Conservation (phyloP, 805 yeast genomes). For the Wickerhamomyces alni region DNA sequence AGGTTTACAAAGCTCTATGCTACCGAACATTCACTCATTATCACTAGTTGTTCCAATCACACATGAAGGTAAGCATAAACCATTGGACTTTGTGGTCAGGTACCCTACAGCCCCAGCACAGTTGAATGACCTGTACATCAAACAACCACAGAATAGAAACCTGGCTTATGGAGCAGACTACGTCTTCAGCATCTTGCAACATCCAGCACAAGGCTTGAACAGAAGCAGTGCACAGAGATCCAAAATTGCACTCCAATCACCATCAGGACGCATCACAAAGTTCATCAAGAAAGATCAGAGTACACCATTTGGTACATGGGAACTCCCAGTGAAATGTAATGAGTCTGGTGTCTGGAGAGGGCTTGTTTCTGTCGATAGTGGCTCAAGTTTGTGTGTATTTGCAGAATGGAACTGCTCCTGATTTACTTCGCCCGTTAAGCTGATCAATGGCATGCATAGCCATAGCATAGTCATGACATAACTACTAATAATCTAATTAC, state of each 20-base stretch:
- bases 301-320: constrained; percentile 51
- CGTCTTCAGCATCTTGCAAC: constrained; percentile 57
- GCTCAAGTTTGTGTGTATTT: constrained; percentile 78
- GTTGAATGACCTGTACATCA: constrained; percentile 70
- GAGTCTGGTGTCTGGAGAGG: constrained; percentile 85
- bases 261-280: constrained; percentile 72
- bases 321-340: constrained; percentile 49
- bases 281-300: constrained; percentile 44
- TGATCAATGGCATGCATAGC: too few relatives aligned
- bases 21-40: constrained; percentile 58
- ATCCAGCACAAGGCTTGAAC: constrained; percentile 23
- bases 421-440: too few relatives aligned
- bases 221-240: constrained; percentile 27
- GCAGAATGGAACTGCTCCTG: constrained; percentile 76
- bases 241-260: constrained; percentile 71
- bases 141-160: constrained; percentile 74
- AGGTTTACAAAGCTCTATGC: constrained; percentile 46
- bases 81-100: constrained; percentile 62
- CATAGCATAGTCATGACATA: too few relatives aligned
- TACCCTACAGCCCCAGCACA: constrained; percentile 67
- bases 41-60: constrained; percentile 69
- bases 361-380: constrained; percentile 70
- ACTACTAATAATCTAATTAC: too few relatives aligned
- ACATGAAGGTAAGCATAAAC: constrained; percentile 61
- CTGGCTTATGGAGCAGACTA: constrained; percentile 54